A percentile compares a stretch with the other conserved stretches of the same genome.
These are phyloP conservation scores for Leptographium galeiforme DNA, from an alignment of 2,329 filamentous ascomycete species.

Conservation along the genomic window DNA sequence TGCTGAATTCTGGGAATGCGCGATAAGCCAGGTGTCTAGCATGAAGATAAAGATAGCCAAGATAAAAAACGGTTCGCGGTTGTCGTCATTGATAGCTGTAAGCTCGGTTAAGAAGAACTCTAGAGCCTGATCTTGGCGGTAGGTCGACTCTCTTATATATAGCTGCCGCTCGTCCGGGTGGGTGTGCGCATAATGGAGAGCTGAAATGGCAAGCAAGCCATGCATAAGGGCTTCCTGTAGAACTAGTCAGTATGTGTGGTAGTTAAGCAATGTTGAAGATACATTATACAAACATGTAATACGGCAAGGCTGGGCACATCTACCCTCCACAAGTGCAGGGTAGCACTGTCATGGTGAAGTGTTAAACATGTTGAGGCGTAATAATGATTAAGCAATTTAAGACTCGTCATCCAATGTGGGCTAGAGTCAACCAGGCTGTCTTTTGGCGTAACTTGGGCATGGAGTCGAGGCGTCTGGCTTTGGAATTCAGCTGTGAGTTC, in stretches of 20 bases:
- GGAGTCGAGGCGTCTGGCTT: not conserved
- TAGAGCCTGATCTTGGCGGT: not conserved
- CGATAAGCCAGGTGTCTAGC: not conserved
- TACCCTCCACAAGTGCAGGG: not conserved
- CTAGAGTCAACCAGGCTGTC: not conserved
- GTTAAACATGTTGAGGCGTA: not conserved
- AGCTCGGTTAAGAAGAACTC: not conserved
- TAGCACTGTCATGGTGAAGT: not conserved
- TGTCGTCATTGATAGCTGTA: not conserved
- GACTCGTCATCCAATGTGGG: not conserved
- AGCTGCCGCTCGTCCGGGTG: not conserved
- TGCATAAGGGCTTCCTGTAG: not conserved
- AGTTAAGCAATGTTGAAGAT: not conserved
- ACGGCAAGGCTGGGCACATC: not conserved
- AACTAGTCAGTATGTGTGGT: not conserved
- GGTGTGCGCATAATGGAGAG: not conserved
- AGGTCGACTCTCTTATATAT: not conserved
- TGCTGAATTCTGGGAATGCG: not conserved
- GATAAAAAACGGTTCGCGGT: not conserved
- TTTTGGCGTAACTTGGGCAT: not conserved
- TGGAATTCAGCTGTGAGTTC: not conserved
- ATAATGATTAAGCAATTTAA: not conserved
- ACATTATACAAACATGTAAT: not conserved
- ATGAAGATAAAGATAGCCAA: not conserved
- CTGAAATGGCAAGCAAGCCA: conserved; percentile 1